phyloP scores from a whole-genome alignment of 2,329 filamentous ascomycete genomes.

The Penicillium sp. region DNA sequence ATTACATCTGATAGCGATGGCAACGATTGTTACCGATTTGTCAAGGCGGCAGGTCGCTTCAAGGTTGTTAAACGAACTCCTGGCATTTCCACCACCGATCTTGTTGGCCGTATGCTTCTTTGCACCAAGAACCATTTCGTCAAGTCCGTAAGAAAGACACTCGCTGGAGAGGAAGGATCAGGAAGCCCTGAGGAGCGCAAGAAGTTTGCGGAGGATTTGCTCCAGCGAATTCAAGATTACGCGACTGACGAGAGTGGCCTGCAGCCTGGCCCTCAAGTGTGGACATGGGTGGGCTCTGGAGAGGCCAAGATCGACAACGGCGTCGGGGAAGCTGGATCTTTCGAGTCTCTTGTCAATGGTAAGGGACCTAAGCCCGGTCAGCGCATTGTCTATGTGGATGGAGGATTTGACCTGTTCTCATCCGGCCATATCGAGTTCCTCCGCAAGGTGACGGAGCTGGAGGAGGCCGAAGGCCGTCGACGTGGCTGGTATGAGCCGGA shows the following conservation, averaged over 20 bases:
- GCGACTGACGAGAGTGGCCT: slow-evolving; percentile 83
- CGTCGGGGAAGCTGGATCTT: slow-evolving; percentile 64
- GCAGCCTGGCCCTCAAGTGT: slow-evolving; percentile 78
- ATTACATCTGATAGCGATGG: slow-evolving; percentile 93
- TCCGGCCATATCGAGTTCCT: slow-evolving; percentile 97
- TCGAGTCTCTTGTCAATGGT: slow-evolving; percentile 69
- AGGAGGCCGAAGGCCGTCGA: slow-evolving; percentile 67
- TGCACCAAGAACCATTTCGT: slow-evolving; percentile 96
- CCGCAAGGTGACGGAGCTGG: slow-evolving; percentile 70
- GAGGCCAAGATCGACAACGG: slow-evolving; percentile 39
- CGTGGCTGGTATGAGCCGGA: slow-evolving; percentile 75
- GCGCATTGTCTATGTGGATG: slow-evolving; percentile 90
- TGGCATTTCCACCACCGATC: slow-evolving; percentile 93
- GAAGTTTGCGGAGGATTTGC: slow-evolving; percentile 67
- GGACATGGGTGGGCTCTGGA: slow-evolving; percentile 67
- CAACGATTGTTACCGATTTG: slow-evolving; percentile 96
- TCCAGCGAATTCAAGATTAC: slow-evolving; percentile 77
- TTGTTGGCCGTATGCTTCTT: slow-evolving; percentile 96
- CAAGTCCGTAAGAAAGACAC: slow-evolving; percentile 68
- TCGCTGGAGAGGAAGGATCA: slow-evolving; percentile 71
- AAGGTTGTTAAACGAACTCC: slow-evolving; percentile 96
- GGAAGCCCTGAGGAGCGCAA: slow-evolving; percentile 69
- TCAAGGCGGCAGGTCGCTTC: slow-evolving; percentile 91
- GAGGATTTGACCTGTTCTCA: slow-evolving; percentile 94
- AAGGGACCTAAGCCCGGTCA: slow-evolving; percentile 74